Evolutionary conservation across 352 stramenopile species (phyloP), one percentile per base, ranked within the genome.

Genomic region (Globisporangium canariense): DNA sequence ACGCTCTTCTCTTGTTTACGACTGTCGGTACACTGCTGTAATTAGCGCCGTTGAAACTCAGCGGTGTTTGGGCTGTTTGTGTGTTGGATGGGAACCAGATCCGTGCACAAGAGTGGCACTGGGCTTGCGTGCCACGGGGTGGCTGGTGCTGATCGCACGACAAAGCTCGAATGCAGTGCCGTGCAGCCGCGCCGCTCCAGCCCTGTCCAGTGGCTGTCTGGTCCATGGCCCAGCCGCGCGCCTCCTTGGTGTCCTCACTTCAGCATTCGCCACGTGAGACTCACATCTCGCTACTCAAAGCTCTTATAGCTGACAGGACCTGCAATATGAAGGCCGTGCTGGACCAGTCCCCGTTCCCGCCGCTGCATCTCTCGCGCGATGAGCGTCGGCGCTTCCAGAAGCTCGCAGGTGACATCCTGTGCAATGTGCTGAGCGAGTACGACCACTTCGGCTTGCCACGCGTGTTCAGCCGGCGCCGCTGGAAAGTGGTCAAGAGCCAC

Each of bases 401-500:
- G 6, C 56, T 69, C 36, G 58, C 63, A 6, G 4, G 16, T 18
- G 47, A 64, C 10, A 34, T 64, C 22, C 58, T 69, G 11, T 36
- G 32, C 5, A 46, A 53, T 9, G 41, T 56, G 13, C 56, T 69
- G 25, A 34, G 13, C 63, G 63, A 64, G 13, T 64, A 64, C 50
- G 63, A 69, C 47, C 46, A 57, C 47, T 53, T 60, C 36, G 58
- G 63, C 30, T 30, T 25, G 14, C 62, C 62, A 20, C 59, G 63
- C 28, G 11, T 32, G 36, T 55, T 69, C 25, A 32, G 32, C 30
- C 59, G 52, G 40, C 59, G 32, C 25, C 40, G 41, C n/a, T 69
- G 58, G 56, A 69, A 69, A 49, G 38, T 43, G 16, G 25, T 69
- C 47, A 69, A 69, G 57, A 60, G 20, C 2, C 28, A 60, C 28